phyloP scores from a whole-genome alignment of 2,329 filamentous ascomycete species.

The Colletotrichum spaethianum region DNA sequence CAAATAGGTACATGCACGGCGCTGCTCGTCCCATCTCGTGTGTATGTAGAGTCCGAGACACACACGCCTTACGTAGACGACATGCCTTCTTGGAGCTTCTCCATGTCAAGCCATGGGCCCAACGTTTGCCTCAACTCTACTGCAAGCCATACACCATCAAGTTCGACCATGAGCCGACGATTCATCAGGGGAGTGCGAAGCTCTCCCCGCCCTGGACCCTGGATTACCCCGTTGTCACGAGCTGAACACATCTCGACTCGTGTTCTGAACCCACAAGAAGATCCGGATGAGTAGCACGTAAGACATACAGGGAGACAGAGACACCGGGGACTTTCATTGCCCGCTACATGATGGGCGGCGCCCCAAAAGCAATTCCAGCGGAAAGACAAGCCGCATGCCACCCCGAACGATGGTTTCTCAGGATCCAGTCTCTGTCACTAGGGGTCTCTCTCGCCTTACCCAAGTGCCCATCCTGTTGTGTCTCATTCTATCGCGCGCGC shows the following conservation, averaged over 20 bases:
- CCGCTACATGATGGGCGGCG: not conserved
- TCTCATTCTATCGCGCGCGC: not conserved
- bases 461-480: not conserved
- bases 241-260: conserved; percentile 1
- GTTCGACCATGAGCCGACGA: conserved; percentile 3
- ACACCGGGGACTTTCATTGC: conserved; percentile 20
- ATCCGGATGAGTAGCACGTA: conserved; percentile 32
- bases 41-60: no score
- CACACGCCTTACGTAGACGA: conserved; percentile 14
- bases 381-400: conserved; percentile 20
- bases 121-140: conserved; percentile 16
- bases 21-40: conserved; percentile 16
- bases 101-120: not conserved
- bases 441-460: not conserved
- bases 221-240: not conserved
- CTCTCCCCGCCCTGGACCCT: conserved; percentile 23
- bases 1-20: not conserved
- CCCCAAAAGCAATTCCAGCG: conserved; percentile 19
- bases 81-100: conserved; percentile 24
- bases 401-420: not conserved
- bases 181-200: not conserved
- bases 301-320: conserved; percentile 36
- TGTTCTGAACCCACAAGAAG: conserved; percentile 9
- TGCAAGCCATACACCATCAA: conserved; percentile 12
- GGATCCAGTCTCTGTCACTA: not conserved